Evolutionary conservation across 2,329 filamentous ascomycete species (phyloP).

Genomic region (Diplodia sapinea): DNA sequence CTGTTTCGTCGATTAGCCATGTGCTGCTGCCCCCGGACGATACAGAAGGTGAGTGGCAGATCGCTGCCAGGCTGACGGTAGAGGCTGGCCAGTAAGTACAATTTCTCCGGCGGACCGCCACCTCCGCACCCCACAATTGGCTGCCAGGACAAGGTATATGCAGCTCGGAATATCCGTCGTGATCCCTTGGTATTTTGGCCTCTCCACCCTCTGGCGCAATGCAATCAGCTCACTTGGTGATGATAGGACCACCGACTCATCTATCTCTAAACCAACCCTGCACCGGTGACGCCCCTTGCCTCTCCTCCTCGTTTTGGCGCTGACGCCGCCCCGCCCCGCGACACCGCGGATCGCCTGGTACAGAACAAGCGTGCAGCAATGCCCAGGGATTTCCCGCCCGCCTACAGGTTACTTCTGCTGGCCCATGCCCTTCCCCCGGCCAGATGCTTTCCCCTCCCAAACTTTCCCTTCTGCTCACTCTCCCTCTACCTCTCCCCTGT

Average conservation of each 20-base stretch:
- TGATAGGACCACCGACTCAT: constrained; percentile 6
- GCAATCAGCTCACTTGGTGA: background rate
- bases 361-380: constrained; percentile 1
- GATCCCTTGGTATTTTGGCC: background rate
- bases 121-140: constrained; percentile 10
- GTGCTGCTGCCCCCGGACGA: background rate
- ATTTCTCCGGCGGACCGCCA: constrained; percentile 15
- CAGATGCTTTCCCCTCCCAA: background rate
- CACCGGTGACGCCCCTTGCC: background rate
- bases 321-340: constrained; percentile 4
- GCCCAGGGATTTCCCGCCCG: constrained; percentile 11
- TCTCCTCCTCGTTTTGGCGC: background rate
- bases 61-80: background rate
- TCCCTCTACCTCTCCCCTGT: background rate
- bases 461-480: background rate
- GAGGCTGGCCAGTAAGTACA: background rate
- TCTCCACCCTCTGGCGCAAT: background rate
- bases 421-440: background rate
- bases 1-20: background rate
- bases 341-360: constrained; percentile 9
- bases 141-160: background rate
- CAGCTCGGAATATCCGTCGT: constrained; percentile 9
- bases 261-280: constrained; percentile 9
- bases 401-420: constrained; percentile 6
- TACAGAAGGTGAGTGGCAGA: background rate